Evolutionary conservation across 441 rosid species (phyloP).

Genomic region (Erodium trifolium): DNA sequence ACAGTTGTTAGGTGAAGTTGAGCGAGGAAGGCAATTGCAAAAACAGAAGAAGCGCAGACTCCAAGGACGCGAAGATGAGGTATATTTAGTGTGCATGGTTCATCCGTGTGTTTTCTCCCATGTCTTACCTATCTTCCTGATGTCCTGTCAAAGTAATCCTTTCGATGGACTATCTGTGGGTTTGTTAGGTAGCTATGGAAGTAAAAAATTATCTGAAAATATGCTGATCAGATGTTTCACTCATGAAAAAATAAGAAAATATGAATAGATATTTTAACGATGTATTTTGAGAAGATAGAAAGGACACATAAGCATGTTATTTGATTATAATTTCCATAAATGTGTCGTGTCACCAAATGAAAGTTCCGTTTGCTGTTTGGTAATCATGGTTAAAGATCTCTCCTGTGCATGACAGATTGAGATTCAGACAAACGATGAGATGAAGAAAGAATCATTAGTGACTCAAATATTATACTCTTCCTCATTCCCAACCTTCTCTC

Average conservation of each 20-base stretch:
- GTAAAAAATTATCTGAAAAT: neutral
- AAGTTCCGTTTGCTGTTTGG: too few species aligned
- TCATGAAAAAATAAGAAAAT: neutral
- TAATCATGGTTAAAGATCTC: too few species aligned
- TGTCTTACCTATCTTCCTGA: slow-evolving; percentile 12
- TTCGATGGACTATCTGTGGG: neutral
- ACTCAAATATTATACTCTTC: too few species aligned
- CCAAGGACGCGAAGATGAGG: slow-evolving; percentile 88
- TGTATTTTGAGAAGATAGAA: neutral
- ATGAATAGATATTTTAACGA: neutral
- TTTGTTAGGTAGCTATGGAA: neutral
- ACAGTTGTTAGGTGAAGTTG: slow-evolving; percentile 64
- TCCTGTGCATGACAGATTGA: too few species aligned
- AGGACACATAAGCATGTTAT: neutral
- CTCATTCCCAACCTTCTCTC: too few species aligned
- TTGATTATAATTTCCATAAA: too few species aligned
- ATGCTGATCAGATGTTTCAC: neutral
- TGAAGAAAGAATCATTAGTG: too few species aligned
- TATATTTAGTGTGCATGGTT: slow-evolving; percentile 27
- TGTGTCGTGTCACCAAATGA: too few species aligned
- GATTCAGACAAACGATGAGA: too few species aligned
- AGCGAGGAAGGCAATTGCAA: slow-evolving; percentile 63
- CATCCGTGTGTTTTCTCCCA: slow-evolving; percentile 8
- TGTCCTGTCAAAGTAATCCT: neutral
- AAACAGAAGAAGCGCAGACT: slow-evolving; percentile 85